Evolutionary conservation across 305 asterid species (phyloP), one percentile per base, ranked within the genome.

Genomic region (Rubia peregrina): DNA sequence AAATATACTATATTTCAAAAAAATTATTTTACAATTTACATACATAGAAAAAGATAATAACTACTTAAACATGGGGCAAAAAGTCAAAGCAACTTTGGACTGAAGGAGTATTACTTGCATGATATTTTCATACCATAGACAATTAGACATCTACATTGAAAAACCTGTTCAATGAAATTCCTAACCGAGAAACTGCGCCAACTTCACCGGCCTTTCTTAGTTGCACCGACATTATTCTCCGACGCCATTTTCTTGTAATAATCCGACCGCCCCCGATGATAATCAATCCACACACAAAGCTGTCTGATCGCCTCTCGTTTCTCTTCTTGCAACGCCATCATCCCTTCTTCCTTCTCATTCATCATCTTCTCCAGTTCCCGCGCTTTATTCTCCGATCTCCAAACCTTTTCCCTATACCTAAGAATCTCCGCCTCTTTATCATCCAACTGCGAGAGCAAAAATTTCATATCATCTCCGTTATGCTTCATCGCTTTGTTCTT

Each of bases 241-340:
- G 86, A 61, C 72, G 87, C 38, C 78, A 81, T 71, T 66, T 85
- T 90, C 85, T 83, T 86, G 88, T 89, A 93, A 75, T 71, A 86
- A 70, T 90, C 97, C 0, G 92, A 85, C 1, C 86, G 88, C 19
- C 89, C 81, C 16, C 91, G 83, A 21, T 90, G 98, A 79, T 90
- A 86, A 75, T 93, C 98, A 24, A 90, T 90, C 97, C 90, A 87
- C 9, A 93, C 89, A 64, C 98, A 90, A 3, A 93, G 77, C 76
- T 93, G 98, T 72, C 97, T 85, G 36, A 93, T 93, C 14, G 98
- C 97, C 78, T 93, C 98, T 73, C 92, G 80, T 61, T 93, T 93
- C 78, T 90, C 95, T 78, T 93, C 97, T 70, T 77, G 75, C 6
- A 89, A 80, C 24, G 73, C 87, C 42, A 88, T 24, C 87, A 84